A percentile compares a stretch with the other conserved stretches of the same genome.
phyloP scores from a whole-genome alignment of 225 moss, liverwort and hornwort genomes.

The Lunularia cruciata region DNA sequence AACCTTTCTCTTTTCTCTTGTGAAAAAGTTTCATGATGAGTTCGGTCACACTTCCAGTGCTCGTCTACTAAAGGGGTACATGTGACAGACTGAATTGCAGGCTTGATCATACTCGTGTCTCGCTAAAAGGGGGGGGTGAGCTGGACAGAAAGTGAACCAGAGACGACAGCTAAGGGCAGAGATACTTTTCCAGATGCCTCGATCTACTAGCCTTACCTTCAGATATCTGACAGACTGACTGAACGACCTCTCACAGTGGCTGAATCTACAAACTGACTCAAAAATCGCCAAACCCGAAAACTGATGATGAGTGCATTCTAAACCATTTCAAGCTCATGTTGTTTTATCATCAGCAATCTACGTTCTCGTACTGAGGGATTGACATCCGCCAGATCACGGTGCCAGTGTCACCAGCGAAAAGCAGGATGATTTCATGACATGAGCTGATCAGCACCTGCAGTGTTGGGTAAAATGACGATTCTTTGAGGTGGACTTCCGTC shows the following conservation, averaged over 20 bases:
- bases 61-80: too few species aligned
- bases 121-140: too few species aligned
- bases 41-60: too few species aligned
- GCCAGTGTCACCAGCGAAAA: not conserved
- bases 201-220: not conserved
- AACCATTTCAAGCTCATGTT: not conserved
- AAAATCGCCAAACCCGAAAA: not conserved
- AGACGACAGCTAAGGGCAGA: not conserved
- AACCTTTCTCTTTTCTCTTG: too few species aligned
- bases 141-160: not conserved
- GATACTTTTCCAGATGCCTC: not conserved
- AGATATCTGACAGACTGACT: not conserved
- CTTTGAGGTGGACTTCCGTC: not conserved
- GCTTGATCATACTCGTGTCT: too few species aligned
- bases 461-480: not conserved
- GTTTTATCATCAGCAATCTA: not conserved
- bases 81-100: too few species aligned
- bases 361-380: not conserved
- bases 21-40: too few species aligned
- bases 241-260: too few species aligned
- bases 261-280: too few species aligned
- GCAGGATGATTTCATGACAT: not conserved
- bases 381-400: not conserved
- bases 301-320: not conserved
- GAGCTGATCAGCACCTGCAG: not conserved